Base-by-base conservation (phyloP, 352 stramenopile genomes). In the Globisporangium acanthophoron region DNA sequence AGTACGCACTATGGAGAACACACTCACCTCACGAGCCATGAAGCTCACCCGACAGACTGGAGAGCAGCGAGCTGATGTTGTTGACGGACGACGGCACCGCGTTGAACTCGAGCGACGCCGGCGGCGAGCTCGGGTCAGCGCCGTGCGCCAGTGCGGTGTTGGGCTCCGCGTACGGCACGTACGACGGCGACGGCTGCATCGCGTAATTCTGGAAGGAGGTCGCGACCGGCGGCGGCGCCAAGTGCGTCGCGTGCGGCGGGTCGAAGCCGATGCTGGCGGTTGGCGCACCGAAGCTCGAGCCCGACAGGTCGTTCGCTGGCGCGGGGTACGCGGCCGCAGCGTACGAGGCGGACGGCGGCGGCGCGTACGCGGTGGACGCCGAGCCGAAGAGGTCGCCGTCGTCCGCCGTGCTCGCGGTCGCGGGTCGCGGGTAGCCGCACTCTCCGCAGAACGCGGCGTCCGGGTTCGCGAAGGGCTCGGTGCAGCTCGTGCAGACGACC, bases 401-500 rank as follows among this genome's bases (percentile, higher is more conserved):
- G 35, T 87, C 69, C 3, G 15, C 50, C 12, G 15, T 29, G 4
- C 52, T 46, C 21, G 63, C 6, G 15, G 48, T 7, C 24, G 69
- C 48, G 15, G 56, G 48, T 12, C 76, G 74, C 18, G 82, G 73
- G 29, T 85, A 66, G 11, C 84, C 84, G 27, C 84, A 94, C 52
- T 94, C 80, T 3, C 80, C 84, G 41, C 84, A 94, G 54, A 94
- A 94, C 5, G 65, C 46, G 7, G 79, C 84, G 7, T 73, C 74
- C 6, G 66, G 73, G 48, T 87, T 76, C 0, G 59, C 68, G 49
- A 88, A 91, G 1, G 76, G 73, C 41, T 64, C 64, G 9, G 57
- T 49, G 52, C 84, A 93, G 47, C 87, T 65, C 35, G 70, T 37
- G 43, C 84, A 93, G 20, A 40, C 50, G 31, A 56, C 55, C 2